Base-by-base conservation (phyloP, 2,329 filamentous ascomycete species). In the Monosporascus ibericus region DNA sequence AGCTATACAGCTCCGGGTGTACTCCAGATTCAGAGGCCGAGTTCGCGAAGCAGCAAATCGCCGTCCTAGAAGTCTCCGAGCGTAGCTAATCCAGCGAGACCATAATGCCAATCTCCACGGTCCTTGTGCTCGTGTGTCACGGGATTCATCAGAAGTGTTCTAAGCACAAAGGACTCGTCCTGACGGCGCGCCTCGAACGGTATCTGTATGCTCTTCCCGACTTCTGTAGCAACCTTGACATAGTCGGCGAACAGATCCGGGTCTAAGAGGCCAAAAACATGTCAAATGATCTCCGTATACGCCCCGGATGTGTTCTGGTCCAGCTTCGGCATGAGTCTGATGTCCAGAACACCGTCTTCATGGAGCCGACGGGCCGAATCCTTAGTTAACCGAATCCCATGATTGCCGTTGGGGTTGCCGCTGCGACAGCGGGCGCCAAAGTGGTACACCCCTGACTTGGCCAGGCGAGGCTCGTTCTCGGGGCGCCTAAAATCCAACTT, bases 231-330 rank as follows among this genome's bases (percentile, higher is more conserved):
- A 37, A 44, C 20, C 24, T 44, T 34, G 48, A 44, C 24, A 48
- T 20, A 14, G 27, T 30, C 27, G 27, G 27, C 9, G 27, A 30
- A 9, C 27, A 5, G 30, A 34, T 48, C 42, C 15, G 46, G 34
- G 15, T 57, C 55, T 2, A 58, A 55, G 2, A 55, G 52, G 5
- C 55, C 57, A 40, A 63, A 56, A 48, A 62, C 57, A 52, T 52
- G 50, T 3, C 34, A 15, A 18, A 55, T 48, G 3, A 52, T 24
- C 42, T 49, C 49, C 2, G 53, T 52, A 30, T 47, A 52, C 7
- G 44, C 47, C 2, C 50, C 47, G 1, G 50, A 36, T 1, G 50
- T 42, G 6, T 27, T 44, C 14, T 49, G 48, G 5, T 39, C 15
- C 39, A 55, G 25, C 17, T 37, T 47, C 11, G 37, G 9, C 14